A percentile compares a stretch with the other conserved stretches of the same genome.
These are phyloP conservation scores for Ogataea philodendri DNA, from an alignment of 805 yeast species.

Conservation along the genomic window DNA sequence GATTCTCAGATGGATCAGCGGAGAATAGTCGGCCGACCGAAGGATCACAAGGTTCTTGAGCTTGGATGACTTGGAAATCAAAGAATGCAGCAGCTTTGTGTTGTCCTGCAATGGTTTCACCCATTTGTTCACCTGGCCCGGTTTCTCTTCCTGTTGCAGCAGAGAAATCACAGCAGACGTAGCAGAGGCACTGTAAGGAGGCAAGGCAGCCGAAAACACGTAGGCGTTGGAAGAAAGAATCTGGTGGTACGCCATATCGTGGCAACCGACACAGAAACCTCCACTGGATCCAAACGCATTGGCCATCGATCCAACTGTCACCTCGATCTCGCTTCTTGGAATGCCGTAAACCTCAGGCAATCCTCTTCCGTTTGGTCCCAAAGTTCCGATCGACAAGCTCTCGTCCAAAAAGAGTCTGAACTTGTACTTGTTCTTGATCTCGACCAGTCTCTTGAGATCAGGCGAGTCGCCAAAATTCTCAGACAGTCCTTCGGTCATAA, in stretches of 20 bases:
- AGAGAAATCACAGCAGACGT: constrained; percentile 48
- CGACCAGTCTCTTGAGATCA: constrained; percentile 63
- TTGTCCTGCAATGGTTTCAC: constrained; percentile 42
- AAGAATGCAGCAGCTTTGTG: constrained; percentile 37
- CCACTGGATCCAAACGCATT: constrained; percentile 81
- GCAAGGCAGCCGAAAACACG: constrained; percentile 91
- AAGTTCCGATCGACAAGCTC: constrained; percentile 77
- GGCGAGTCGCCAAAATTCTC: constrained; percentile 80
- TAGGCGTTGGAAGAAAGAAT: constrained; percentile 86
- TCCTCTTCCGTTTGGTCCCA: constrained; percentile 87
- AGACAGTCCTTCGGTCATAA: constrained; percentile 88
- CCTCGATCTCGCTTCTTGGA: constrained; percentile 70
- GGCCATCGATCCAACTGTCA: constrained; percentile 86
- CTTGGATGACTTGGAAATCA: constrained; percentile 39
- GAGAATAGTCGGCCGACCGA: constrained; percentile 57
- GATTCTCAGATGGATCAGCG: constrained; percentile 67
- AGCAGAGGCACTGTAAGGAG: constrained; percentile 81
- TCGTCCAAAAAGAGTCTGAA: constrained; percentile 88
- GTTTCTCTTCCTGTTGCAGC: constrained; percentile 38
- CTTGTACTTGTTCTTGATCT: constrained; percentile 76
- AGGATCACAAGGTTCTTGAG: constrained; percentile 45
- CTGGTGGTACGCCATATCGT: constrained; percentile 86
- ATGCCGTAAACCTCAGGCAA: constrained; percentile 69
- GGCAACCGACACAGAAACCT: constrained; percentile 87
- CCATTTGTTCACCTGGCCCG: constrained; percentile 38